Evolutionary conservation across 2,329 filamentous ascomycete genomes (phyloP).

Genomic region (Talaromyces sp.): DNA sequence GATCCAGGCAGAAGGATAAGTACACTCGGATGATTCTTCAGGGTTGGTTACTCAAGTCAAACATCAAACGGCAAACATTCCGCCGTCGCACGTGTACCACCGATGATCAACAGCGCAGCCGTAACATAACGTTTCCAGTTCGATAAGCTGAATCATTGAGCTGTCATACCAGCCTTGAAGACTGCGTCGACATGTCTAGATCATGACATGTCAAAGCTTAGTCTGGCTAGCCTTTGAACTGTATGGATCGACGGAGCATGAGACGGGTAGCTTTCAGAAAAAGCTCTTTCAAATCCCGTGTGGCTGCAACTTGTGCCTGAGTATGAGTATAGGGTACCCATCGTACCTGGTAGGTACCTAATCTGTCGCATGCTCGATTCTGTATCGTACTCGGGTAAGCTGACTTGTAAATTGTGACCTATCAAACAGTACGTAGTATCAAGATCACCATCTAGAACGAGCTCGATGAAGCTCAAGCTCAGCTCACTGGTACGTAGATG

Average conservation of each 20-base stretch:
- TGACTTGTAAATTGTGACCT: neutral
- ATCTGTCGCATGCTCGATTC: neutral
- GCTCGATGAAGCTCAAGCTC: constrained; percentile 3
- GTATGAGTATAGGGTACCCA: neutral
- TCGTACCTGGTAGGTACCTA: constrained; percentile 1
- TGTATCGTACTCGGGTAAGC: neutral
- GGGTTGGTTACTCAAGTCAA: constrained; percentile 8
- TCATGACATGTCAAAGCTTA: constrained; percentile 6
- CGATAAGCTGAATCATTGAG: neutral
- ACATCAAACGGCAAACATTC: constrained; percentile 6
- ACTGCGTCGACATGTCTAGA: neutral
- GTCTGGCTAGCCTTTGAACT: neutral
- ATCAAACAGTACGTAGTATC: neutral
- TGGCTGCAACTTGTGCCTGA: neutral
- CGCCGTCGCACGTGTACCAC: neutral
- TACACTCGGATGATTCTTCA: constrained; percentile 14
- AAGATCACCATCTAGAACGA: no score
- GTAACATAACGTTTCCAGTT: neutral
- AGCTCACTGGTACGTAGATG: neutral
- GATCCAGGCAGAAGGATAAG: neutral
- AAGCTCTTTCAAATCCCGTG: neutral
- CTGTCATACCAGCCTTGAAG: neutral
- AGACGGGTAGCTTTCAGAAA: neutral
- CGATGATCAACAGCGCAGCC: neutral
- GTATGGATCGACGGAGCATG: neutral